Percentiles rank a stretch among this genome's conserved stretches.
phyloP scores from a whole-genome alignment of 495 filamentous ascomycete species.

The Podospora sp. region DNA sequence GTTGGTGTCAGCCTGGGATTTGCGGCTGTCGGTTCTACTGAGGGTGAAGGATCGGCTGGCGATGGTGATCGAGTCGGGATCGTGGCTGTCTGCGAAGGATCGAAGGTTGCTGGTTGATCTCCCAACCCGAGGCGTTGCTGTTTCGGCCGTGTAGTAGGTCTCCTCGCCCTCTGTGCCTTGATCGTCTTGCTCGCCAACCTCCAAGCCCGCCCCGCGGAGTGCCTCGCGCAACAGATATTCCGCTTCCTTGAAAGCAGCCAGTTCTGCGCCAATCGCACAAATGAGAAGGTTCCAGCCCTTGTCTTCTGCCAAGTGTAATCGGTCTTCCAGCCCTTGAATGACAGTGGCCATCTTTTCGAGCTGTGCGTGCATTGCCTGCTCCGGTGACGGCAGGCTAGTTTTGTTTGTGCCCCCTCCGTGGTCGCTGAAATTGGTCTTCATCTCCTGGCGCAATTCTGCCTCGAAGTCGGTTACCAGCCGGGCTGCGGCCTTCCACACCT shows the following conservation, averaged over 20 bases:
- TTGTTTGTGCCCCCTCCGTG: constrained; percentile 31
- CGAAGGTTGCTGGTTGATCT: constrained; percentile 20
- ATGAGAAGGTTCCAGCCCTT: constrained; percentile 85
- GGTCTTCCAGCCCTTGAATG: constrained; percentile 60
- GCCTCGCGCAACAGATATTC: constrained; percentile 62
- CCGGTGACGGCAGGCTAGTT: constrained; percentile 23
- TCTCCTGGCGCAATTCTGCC: constrained; percentile 56
- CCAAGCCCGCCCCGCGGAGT: constrained; percentile 40
- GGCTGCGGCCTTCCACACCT: constrained; percentile 75
- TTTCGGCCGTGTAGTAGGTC: not conserved
- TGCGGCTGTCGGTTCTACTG: not conserved
- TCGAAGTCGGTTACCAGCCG: constrained; percentile 71
- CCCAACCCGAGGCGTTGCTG: constrained; percentile 23
- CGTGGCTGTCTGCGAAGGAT: not conserved
- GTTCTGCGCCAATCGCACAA: constrained; percentile 84
- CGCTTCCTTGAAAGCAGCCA: constrained; percentile 79
- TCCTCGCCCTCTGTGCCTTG: constrained; percentile 21
- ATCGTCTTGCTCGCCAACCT: constrained; percentile 16
- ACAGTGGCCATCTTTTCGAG: constrained; percentile 59
- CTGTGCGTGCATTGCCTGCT: constrained; percentile 47
- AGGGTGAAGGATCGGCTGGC: not conserved
- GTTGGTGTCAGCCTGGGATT: not conserved
- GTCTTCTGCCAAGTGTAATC: constrained; percentile 61
- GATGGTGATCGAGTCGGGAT: not conserved
- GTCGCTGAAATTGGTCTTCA: constrained; percentile 40